Percentiles rank a stretch among this genome's conserved stretches.
These are phyloP conservation scores for Coemansia sp. DNA, from an alignment of 192 early-diverging fungal species.

Conservation along the genomic window DNA sequence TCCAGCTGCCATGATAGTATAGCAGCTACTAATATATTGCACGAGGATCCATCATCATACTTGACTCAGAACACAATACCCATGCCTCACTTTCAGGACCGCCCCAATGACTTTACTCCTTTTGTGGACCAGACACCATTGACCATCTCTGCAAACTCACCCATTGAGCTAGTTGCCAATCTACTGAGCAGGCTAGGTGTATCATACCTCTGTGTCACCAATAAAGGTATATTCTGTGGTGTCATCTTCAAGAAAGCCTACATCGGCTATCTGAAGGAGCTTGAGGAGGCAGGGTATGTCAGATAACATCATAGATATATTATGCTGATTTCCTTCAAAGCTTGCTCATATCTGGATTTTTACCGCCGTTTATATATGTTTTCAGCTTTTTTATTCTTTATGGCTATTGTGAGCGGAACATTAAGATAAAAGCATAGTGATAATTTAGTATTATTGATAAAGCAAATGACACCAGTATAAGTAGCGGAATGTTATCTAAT, in stretches of 20 bases:
- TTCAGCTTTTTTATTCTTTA: too few species aligned
- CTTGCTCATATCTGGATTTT: too few species aligned
- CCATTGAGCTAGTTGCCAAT: constrained; percentile 84
- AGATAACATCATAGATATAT: background rate
- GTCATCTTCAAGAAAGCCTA: constrained; percentile 84
- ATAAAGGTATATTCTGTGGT: constrained; percentile 73
- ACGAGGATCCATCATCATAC: background rate
- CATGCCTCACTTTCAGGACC: constrained; percentile 38
- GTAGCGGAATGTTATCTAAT: too few species aligned
- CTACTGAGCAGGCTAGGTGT: constrained; percentile 82
- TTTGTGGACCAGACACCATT: constrained; percentile 71
- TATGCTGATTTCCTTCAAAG: background rate
- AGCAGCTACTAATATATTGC: background rate
- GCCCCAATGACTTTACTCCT: constrained; percentile 43
- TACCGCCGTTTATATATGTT: too few species aligned
- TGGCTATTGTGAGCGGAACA: background rate
- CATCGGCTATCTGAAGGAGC: constrained; percentile 70
- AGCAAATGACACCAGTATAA: too few species aligned
- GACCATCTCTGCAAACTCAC: constrained; percentile 66
- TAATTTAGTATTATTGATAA: background rate
- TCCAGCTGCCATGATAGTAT: background rate
- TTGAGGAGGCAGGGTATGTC: constrained; percentile 59
- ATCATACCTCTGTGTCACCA: constrained; percentile 75
- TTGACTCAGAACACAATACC: constrained; percentile 17
- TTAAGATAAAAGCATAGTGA: background rate